Base-by-base conservation (phyloP, 805 yeast species). In the Debaryomyces castellii region DNA sequence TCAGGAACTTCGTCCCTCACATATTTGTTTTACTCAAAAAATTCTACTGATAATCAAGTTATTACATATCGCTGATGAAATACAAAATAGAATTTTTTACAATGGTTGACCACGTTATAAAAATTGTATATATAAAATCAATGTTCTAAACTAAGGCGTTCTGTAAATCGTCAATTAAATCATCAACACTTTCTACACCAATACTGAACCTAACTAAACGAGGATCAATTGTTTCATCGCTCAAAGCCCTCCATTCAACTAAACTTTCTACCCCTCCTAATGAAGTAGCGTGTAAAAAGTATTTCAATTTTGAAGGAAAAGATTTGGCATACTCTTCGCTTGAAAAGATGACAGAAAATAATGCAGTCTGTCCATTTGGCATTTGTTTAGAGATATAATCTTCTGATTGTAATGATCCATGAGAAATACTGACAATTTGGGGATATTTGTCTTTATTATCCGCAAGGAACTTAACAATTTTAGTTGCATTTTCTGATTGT, bases 181-280 rank as follows among this genome's bases (percentile, higher is more conserved):
- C 97, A 3, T 85, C 78, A 2, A 80, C 71, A 53, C 85, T 78
- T 62, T 91, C 97, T 39, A 84, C 75, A 18, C 97, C 98, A 38
- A 87, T 73, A 48, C 96, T 87, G 4, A 91, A 68, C 63, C 97
- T 77, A 33, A 91, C 64, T 39, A 89, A 62, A 1, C 78, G 76
- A 20, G 78, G 76, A 18, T 77, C 71, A 11, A 83, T 85, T 3
- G 66, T 51, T 1, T 77, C 60, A 58, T 90, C 74, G 46, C 62
- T 77, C 67, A 91, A 59, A 0, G 89, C 84, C 59, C 97, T 80
- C 96, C 96, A 89, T 65, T 91, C 97, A 46, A 91, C 81, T 58
- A 90, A 70, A 40, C 95, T 86, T 66, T 92, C 97, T 11, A 87
- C 88, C 18, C 97, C 96, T 32, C 97, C 97, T 22, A 92, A 72